A percentile compares a stretch with the other conserved stretches of the same genome.
Evolutionary conservation across 768 basidiomycete genomes (phyloP).

Genomic region (Xerocomellus intermedius): DNA sequence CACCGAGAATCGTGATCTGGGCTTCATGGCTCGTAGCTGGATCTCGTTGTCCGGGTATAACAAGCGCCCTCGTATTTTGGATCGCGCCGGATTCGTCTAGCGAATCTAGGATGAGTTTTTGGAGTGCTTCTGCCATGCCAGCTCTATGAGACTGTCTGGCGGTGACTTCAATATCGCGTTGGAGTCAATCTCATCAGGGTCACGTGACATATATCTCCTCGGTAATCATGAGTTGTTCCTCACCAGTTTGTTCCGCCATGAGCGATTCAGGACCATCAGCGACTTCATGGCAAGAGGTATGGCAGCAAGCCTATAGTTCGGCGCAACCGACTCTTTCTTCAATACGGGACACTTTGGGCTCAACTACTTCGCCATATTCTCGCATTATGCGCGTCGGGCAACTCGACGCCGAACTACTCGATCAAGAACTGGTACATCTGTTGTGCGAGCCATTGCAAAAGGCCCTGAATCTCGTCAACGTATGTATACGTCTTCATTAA

Average conservation of each 20-base stretch:
- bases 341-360: conserved; percentile 42
- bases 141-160: neutral
- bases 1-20: conserved; percentile 84
- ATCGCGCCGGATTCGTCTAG: conserved; percentile 58
- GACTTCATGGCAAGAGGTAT: conserved; percentile 31
- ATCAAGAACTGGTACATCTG: conserved; percentile 80
- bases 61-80: conserved; percentile 65
- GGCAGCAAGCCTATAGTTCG: conserved; percentile 65
- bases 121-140: conserved; percentile 80
- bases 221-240: neutral
- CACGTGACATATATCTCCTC: conserved; percentile 8
- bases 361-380: conserved; percentile 31
- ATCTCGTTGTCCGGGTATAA: conserved; percentile 59
- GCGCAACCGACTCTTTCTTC: conserved; percentile 54
- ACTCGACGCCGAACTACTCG: conserved; percentile 87
- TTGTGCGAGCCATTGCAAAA: conserved; percentile 79
- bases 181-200: conserved; percentile 22
- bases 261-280: conserved; percentile 4
- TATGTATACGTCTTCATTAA: conserved; percentile 35
- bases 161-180: neutral
- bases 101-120: conserved; percentile 74
- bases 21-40: conserved; percentile 67
- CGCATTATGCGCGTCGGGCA: conserved; percentile 83
- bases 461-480: conserved; percentile 66
- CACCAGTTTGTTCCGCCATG: conserved; percentile 11